These are phyloP conservation scores for Teratosphaeria zuluensis DNA, from an alignment of 2,329 filamentous ascomycete species.

Conservation along the genomic window DNA sequence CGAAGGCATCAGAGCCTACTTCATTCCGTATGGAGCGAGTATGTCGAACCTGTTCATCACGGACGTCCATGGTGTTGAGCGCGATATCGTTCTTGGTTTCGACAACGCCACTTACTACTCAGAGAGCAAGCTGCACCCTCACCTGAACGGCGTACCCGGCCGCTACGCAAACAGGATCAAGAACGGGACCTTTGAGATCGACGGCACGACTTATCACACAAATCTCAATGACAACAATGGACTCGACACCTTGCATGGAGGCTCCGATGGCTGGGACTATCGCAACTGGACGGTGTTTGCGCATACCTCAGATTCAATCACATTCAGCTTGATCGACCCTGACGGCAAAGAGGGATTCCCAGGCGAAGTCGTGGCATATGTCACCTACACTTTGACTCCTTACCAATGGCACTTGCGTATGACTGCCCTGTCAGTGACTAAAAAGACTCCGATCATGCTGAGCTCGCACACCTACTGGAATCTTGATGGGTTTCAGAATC, in stretches of 20 bases:
- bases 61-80: constrained; percentile 57
- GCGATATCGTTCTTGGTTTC: constrained; percentile 60
- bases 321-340: constrained; percentile 61
- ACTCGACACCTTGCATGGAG: constrained; percentile 42
- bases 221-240: constrained; percentile 27
- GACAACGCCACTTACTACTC: constrained; percentile 53
- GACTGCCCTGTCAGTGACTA: constrained; percentile 57
- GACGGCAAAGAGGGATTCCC: constrained; percentile 67
- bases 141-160: constrained; percentile 61
- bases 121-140: constrained; percentile 55
- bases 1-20: constrained; percentile 55
- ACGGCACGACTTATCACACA: constrained; percentile 37
- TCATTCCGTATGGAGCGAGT: constrained; percentile 66
- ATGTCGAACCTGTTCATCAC: constrained; percentile 62
- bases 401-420: constrained; percentile 65
- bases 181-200: constrained; percentile 49
- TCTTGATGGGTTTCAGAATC: constrained; percentile 67
- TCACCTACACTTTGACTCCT: constrained; percentile 54
- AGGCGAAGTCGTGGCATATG: constrained; percentile 60
- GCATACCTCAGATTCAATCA: constrained; percentile 57
- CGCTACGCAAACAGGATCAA: constrained; percentile 75
- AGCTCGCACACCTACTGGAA: constrained; percentile 67
- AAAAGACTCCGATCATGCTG: constrained; percentile 69
- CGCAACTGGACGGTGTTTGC: constrained; percentile 63
- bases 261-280: constrained; percentile 49